Evolutionary conservation across 345 rosid species (phyloP).

Genomic region (Corymbia maculata): DNA sequence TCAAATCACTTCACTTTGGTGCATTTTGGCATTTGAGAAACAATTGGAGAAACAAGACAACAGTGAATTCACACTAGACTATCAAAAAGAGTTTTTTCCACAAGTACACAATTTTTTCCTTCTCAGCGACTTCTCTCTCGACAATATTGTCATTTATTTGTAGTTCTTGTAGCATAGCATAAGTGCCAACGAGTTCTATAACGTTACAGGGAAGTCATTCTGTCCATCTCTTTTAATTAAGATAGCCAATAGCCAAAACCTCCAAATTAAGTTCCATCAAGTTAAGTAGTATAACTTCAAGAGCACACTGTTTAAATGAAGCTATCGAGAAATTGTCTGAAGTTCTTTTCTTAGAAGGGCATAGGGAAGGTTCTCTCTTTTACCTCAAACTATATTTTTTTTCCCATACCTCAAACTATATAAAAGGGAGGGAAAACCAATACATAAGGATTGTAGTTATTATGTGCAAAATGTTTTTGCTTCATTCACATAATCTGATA

Average conservation of each 20-base stretch:
- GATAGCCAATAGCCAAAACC: background rate
- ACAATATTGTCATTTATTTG: background rate
- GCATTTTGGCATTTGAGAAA: background rate
- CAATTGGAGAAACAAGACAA: background rate
- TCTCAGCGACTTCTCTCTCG: background rate
- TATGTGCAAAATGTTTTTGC: background rate
- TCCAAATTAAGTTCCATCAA: background rate
- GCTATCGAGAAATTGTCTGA: background rate
- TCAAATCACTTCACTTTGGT: background rate
- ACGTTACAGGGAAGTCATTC: background rate
- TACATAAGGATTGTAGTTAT: accelerated
- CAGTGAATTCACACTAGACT: background rate
- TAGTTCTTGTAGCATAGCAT: background rate
- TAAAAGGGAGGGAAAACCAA: background rate
- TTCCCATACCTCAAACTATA: background rate
- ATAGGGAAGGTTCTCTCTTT: background rate
- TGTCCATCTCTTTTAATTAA: background rate
- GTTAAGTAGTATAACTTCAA: background rate
- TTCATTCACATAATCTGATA: background rate
- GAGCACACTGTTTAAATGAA: background rate
- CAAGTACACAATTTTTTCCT: background rate
- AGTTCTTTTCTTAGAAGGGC: background rate
- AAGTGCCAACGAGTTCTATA: background rate
- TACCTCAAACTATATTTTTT: background rate
- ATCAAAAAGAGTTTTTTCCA: background rate